phyloP scores from a whole-genome alignment of 176 grass and related monocot genomes.

The Secale cereale region DNA sequence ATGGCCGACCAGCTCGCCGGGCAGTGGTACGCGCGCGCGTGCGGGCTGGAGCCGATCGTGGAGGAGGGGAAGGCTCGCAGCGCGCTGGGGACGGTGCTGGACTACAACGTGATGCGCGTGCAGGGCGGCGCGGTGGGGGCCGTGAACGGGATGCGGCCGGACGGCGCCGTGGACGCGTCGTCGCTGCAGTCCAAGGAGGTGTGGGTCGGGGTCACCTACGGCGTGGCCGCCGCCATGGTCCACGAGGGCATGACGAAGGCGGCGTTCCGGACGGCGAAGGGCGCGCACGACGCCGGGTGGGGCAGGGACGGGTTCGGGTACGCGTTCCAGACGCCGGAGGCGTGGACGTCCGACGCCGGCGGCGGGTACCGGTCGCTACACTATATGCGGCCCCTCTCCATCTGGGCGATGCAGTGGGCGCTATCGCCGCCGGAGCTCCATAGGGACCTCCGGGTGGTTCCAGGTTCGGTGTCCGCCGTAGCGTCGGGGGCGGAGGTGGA shows the following conservation, averaged over 20 bases:
- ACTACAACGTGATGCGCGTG: constrained; percentile 57
- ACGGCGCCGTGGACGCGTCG: constrained; percentile 43
- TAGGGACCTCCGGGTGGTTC: neutral
- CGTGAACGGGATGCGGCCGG: constrained; percentile 62
- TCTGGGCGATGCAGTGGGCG: constrained; percentile 80
- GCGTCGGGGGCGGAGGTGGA: neutral
- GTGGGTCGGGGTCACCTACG: constrained; percentile 66
- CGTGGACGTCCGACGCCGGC: constrained; percentile 42
- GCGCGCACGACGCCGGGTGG: constrained; percentile 53
- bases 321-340: constrained; percentile 62
- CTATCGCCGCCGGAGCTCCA: constrained; percentile 42
- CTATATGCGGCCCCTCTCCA: constrained; percentile 64
- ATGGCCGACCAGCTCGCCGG: constrained; percentile 65
- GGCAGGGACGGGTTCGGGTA: constrained; percentile 63
- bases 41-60: constrained; percentile 52
- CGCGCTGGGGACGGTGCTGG: constrained; percentile 46
- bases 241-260: constrained; percentile 63
- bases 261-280: constrained; percentile 58
- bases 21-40: constrained; percentile 56
- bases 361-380: constrained; percentile 49
- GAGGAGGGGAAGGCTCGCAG: constrained; percentile 55
- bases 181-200: constrained; percentile 56
- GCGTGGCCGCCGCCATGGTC: constrained; percentile 55
- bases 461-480: neutral
- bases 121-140: constrained; percentile 53